phyloP scores from a whole-genome alignment of 2,329 filamentous ascomycete species.

The Chaetoscypha palmicola region DNA sequence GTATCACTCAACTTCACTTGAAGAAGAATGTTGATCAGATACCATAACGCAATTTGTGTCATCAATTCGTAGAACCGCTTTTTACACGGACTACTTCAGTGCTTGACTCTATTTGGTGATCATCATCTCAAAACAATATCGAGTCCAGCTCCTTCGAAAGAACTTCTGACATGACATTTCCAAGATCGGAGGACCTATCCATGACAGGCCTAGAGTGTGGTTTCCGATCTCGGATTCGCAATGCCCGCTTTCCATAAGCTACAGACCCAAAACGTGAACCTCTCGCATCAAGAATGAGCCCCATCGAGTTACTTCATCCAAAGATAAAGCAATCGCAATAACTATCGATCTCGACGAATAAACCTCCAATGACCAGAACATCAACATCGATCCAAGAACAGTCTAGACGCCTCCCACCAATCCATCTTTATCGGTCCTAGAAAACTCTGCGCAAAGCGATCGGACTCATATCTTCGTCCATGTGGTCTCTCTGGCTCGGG shows the following conservation, averaged over 20 bases:
- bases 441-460: constrained; percentile 36
- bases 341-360: constrained; percentile 94
- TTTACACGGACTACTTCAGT: constrained; percentile 59
- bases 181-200: constrained; percentile 30
- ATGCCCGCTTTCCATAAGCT: constrained; percentile 47
- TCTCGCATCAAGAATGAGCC: constrained; percentile 99
- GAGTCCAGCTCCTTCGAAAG: constrained; percentile 64
- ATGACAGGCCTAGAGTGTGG: constrained; percentile 28
- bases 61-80: constrained; percentile 35
- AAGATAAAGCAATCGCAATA: constrained; percentile 81
- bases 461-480: constrained; percentile 92
- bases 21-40: constrained; percentile 37
- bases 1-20: background rate
- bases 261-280: constrained; percentile 47
- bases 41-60: constrained; percentile 44
- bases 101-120: constrained; percentile 99
- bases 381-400: constrained; percentile 34
- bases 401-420: constrained; percentile 35
- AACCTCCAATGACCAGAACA: constrained; percentile 49
- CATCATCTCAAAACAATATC: constrained; percentile 62
- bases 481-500: constrained; percentile 38
- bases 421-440: constrained; percentile 18
- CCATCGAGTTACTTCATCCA: constrained; percentile 90
- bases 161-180: constrained; percentile 42
- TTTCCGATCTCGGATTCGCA: constrained; percentile 17